Evolutionary conservation across 2,329 filamentous ascomycete species (phyloP).

Genomic region (Fusarium sarcochroum): DNA sequence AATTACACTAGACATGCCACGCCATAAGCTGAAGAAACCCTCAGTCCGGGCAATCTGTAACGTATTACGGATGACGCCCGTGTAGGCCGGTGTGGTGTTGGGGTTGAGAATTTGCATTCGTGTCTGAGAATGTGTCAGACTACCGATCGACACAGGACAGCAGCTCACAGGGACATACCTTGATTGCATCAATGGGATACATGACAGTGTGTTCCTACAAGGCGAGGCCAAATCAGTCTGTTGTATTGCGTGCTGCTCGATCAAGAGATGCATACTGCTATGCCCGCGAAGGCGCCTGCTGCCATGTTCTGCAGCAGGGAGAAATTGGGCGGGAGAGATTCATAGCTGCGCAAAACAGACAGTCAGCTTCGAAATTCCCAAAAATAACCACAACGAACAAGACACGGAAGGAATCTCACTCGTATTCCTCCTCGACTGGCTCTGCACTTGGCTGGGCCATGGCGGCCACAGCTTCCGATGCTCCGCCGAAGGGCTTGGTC

Average conservation of each 20-base stretch:
- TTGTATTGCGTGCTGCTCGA: constrained; percentile 1
- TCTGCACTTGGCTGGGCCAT: constrained; percentile 78
- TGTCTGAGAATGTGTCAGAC: constrained; percentile 71
- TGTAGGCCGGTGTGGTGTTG: constrained; percentile 83
- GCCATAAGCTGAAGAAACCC: constrained; percentile 92
- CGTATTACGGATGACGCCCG: constrained; percentile 91
- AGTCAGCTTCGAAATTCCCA: constrained; percentile 13
- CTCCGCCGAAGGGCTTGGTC: constrained; percentile 72
- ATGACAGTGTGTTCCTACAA: constrained; percentile 95
- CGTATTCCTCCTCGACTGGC: constrained; percentile 75
- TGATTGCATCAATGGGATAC: constrained; percentile 98
- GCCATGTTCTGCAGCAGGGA: constrained; percentile 94
- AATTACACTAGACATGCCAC: constrained; percentile 95
- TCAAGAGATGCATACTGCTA: constrained; percentile 75
- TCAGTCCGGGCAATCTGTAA: constrained; percentile 93
- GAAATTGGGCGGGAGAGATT: constrained; percentile 94
- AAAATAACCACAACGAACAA: not conserved
- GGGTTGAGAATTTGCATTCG: constrained; percentile 98
- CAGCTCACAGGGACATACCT: constrained; percentile 69
- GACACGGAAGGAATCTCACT: constrained; percentile 61
- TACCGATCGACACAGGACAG: constrained; percentile 10
- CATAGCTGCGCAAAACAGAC: constrained; percentile 73
- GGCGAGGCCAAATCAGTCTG: constrained; percentile 35
- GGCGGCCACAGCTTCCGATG: constrained; percentile 75
- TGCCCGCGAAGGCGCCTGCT: constrained; percentile 95